A percentile compares a stretch with the other conserved stretches of the same genome.
Conservation (phyloP, 192 early-diverging fungal species). For the Podila minutissima region DNA sequence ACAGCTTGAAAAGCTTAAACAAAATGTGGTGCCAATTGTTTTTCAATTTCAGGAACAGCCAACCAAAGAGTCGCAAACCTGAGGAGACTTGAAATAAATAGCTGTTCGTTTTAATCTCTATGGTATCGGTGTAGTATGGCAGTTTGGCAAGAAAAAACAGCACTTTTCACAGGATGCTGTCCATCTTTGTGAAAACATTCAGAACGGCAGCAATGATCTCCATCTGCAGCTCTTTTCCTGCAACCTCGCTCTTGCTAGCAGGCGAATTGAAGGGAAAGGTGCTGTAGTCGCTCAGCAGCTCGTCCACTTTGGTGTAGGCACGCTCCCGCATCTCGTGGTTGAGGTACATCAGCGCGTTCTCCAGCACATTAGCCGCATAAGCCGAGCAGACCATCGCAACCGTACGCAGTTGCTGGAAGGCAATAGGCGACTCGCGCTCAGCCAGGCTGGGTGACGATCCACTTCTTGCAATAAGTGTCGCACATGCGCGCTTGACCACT, state of each 20-base stretch:
- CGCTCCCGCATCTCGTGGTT: conserved; percentile 88
- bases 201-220: conserved; percentile 83
- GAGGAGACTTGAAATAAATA: no score
- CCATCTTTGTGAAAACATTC: conserved; percentile 91
- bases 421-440: conserved; percentile 56
- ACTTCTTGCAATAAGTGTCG: conserved; percentile 76
- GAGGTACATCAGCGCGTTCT: conserved; percentile 90
- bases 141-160: background rate
- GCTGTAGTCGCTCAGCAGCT: conserved; percentile 88
- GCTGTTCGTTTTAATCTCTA: no score
- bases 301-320: conserved; percentile 90
- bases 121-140: background rate
- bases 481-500: conserved; percentile 84
- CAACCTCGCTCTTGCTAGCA: conserved; percentile 61
- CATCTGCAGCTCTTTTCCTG: conserved; percentile 69
- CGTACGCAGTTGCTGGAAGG: conserved; percentile 77
- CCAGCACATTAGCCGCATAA: conserved; percentile 96
- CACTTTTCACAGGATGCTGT: conserved; percentile 69
- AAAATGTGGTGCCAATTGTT: background rate
- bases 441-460: conserved; percentile 61
- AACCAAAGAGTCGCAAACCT: no score
- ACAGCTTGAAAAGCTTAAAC: background rate
- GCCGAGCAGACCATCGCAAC: conserved; percentile 93
- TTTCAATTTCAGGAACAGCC: no score
- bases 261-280: conserved; percentile 71